These are phyloP conservation scores for Talaromyces sp. DNA, from an alignment of 2,329 filamentous ascomycete species.

Conservation along the genomic window DNA sequence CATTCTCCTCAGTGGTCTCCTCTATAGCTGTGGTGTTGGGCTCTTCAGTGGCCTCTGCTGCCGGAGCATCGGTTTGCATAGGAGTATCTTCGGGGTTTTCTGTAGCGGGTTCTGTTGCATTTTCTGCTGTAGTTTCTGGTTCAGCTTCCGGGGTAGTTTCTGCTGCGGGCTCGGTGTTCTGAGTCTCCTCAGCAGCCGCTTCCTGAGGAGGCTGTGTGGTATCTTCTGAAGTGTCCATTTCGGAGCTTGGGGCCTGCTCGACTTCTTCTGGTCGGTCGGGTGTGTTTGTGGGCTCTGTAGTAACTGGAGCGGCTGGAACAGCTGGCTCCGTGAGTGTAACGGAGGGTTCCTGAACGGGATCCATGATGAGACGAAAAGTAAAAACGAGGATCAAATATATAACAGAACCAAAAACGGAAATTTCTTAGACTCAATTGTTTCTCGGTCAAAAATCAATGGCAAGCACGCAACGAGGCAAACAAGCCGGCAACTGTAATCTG, in stretches of 20 bases:
- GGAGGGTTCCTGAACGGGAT: constrained; percentile 14
- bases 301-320: neutral
- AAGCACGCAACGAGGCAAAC: neutral
- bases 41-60: neutral
- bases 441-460: neutral
- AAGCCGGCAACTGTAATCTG: neutral
- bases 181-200: neutral
- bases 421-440: neutral
- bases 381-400: neutral
- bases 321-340: constrained; percentile 7
- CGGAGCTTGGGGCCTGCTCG: neutral
- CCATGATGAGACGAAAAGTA: constrained; percentile 9
- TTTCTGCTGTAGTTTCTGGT: neutral
- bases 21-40: constrained; percentile 1
- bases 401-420: neutral
- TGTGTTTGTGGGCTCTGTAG: constrained; percentile 5
- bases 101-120: neutral
- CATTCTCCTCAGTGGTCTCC: constrained; percentile 3
- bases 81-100: neutral
- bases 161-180: neutral
- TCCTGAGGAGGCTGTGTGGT: constrained; percentile 11
- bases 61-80: constrained; percentile 7
- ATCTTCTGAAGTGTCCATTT: constrained; percentile 27
- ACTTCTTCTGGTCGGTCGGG: neutral
- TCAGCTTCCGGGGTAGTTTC: neutral